Base-by-base conservation (phyloP, 75 land plant genomes). In the Sequoiadendron giganteum region DNA sequence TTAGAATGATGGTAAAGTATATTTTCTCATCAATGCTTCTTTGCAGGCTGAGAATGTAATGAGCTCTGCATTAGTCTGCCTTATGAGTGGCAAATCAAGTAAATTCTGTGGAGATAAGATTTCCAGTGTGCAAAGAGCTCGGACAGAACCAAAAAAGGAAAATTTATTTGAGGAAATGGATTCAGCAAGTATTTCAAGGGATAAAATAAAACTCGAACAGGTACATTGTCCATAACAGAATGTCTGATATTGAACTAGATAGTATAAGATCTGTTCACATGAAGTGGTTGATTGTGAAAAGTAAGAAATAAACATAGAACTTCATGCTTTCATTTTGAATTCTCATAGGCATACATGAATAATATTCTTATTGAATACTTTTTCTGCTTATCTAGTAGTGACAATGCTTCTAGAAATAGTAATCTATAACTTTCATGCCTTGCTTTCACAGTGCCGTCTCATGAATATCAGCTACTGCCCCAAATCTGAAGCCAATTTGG, bases 401-500 rank as follows among this genome's bases (percentile, higher is more conserved):
- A 32, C 77, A 34, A n/a, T 72, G 81, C 43, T 82, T 82, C 84
- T 82, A 82, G 52, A 47, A 13, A 10, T 42, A 82, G 30, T 47
- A 43, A 45, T 40, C 52, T 47, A 45, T 47, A 82, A 30, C 84
- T 82, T 82, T 45, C n/a, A 47, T 45, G 84, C 13, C 34, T 28
- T 43, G 84, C 43, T 45, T 82, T 45, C 18, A 18, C 89, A 95
- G 97, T 95, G 97, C 77, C 92, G 93, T 54, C 94, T 94, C 76
- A 85, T 95, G 84, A 95, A 95, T 86, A 91, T 95, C 85, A 95
- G 94, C 88, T 95, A 94, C 84, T 95, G 95, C 88, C 95, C 97
- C 83, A 79, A 92, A 88, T 87, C 96, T 88, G 95, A 95, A 90
- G 55, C 47, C 36, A 83, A 85, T 19, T 70, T 93, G 3, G 88